phyloP scores from a whole-genome alignment of 257 asterid species.

The Solanum neorickii region DNA sequence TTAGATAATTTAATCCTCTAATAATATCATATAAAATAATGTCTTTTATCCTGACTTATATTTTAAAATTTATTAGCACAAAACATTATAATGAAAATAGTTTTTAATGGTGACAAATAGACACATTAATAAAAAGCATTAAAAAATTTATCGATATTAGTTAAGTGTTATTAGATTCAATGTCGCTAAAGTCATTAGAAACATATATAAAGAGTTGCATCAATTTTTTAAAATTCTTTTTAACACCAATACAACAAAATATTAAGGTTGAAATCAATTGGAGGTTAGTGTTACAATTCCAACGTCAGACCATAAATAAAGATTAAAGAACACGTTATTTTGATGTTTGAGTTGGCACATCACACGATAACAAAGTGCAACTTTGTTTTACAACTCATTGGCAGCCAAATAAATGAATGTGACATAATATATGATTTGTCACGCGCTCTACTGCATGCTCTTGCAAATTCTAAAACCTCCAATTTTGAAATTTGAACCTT shows the following conservation, averaged over 20 bases:
- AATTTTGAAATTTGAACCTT: background rate
- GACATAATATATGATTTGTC: background rate
- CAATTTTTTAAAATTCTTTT: background rate
- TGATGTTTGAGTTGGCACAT: background rate
- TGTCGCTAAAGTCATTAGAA: accelerated
- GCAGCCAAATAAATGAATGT: background rate
- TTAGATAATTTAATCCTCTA: background rate
- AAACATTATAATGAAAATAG: too few species aligned
- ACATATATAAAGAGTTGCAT: accelerated
- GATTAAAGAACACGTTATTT: too few species aligned
- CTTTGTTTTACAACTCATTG: background rate
- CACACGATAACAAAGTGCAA: background rate
- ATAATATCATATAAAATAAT: background rate
- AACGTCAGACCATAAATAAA: background rate
- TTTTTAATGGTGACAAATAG: accelerated
- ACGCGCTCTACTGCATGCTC: background rate
- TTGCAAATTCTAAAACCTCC: background rate
- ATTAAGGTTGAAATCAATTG: background rate
- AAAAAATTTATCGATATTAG: too few species aligned
- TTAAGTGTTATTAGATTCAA: too few species aligned
- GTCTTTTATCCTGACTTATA: too few species aligned
- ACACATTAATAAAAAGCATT: too few species aligned
- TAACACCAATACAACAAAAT: background rate
- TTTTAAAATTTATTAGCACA: too few species aligned
- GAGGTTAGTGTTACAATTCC: background rate